A percentile compares a stretch with the other conserved stretches of the same genome.
These are phyloP conservation scores for Lipomyces mesembrius DNA, from an alignment of 805 yeast genomes.

Conservation along the genomic window DNA sequence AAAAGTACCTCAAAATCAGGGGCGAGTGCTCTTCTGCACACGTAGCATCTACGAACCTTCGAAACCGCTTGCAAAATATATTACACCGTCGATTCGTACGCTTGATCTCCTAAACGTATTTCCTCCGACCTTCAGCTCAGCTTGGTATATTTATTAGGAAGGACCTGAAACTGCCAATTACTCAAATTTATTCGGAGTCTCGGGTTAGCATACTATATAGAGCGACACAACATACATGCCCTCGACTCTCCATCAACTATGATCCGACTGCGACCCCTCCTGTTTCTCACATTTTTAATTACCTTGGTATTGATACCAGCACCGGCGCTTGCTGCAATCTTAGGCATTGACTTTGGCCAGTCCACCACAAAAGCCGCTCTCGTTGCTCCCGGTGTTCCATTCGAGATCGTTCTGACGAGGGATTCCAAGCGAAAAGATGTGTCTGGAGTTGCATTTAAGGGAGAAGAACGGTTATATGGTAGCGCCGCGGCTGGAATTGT, in stretches of 20 bases:
- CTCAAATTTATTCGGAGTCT: background rate
- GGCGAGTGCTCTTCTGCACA: background rate
- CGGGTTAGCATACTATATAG: background rate
- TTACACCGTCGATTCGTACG: background rate
- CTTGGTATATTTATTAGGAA: background rate
- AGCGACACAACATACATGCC: background rate
- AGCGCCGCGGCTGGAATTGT: constrained; percentile 55
- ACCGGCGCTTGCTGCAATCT: constrained; percentile 54
- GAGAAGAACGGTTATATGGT: constrained; percentile 40
- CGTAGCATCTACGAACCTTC: background rate
- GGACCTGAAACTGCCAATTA: background rate
- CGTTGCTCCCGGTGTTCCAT: constrained; percentile 87
- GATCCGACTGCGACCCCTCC: background rate
- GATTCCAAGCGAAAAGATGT: constrained; percentile 91
- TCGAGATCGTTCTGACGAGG: constrained; percentile 84
- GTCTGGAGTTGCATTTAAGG: constrained; percentile 71
- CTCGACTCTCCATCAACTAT: background rate
- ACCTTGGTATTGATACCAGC: constrained; percentile 8
- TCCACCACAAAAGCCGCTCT: constrained; percentile 84
- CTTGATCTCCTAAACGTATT: background rate
- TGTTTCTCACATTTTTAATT: background rate
- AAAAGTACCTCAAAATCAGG: background rate
- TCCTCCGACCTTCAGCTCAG: background rate
- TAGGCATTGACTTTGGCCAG: constrained; percentile 89
- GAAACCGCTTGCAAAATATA: too few relatives aligned